Base-by-base conservation (phyloP, 1,284 basidiomycete genomes). In the Ustilago xerochloae region DNA sequence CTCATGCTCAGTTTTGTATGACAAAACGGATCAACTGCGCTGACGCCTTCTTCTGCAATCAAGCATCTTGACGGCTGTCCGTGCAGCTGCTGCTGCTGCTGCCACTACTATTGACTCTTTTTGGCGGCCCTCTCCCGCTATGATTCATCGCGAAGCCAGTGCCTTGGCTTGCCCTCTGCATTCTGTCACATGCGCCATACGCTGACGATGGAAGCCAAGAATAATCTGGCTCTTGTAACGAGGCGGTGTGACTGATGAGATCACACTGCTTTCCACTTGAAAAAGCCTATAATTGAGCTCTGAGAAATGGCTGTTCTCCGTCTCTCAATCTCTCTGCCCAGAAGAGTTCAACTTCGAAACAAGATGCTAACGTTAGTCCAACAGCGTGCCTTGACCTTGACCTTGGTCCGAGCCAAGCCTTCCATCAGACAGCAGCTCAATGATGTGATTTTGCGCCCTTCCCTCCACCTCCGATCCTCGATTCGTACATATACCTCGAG, bases 181-280 rank as follows among this genome's bases (percentile, higher is more conserved):
- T 18, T 22, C 10, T 16, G 45, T 46, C 45, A 46, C 45, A 46
- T 46, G 45, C 4, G 26, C 45, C 24, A 26, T 7, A 12, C 18
- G 13, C 35, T 36, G 9, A 43, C n/a, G 39, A 20, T n/a, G 15
- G 22, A 10, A n/a, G 30, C 32, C 47, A 49, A 35, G 47, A 33
- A 24, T 49, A 35, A 7, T 35, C 20, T 20, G 33, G 22, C 13
- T 10, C 28, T 30, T 8, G 20, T 8, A 1, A 15, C 20, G 32
- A 9, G 54, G 54, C 54, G 8, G 54, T 56, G 55, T 32, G n/a
- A 18, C 6, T 7, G 30, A 60, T 60, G 57, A 60, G 48, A 51
- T 60, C 57, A 60, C 57, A 7, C 26, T 52, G 57, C 57, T 52
- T 51, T 18, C 18, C 10, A 9, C 51, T 22, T 32, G n/a, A n/a